Conservation (phyloP, 805 yeast species). For the Candida maesae region DNA sequence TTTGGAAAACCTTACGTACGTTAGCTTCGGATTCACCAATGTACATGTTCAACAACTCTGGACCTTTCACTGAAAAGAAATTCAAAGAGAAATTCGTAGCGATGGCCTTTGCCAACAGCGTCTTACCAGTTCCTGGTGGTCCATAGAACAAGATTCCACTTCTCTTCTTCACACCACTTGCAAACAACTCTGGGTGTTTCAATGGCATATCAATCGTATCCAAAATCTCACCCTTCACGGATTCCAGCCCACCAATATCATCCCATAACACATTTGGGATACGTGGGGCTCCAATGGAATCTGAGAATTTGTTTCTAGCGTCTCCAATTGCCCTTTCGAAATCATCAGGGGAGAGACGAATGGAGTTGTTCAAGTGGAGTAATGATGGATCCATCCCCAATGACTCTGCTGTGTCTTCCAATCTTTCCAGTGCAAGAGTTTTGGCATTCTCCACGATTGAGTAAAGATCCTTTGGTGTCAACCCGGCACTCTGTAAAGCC, state of each 20-base stretch:
- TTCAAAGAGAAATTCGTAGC: constrained; percentile 93
- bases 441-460: constrained; percentile 68
- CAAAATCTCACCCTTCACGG: constrained; percentile 86
- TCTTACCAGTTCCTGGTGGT: constrained; percentile 98
- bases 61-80: constrained; percentile 96
- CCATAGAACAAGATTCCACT: constrained; percentile 95
- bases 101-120: constrained; percentile 92
- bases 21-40: constrained; percentile 98
- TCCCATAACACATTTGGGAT: constrained; percentile 96
- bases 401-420: constrained; percentile 30
- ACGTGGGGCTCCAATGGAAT: constrained; percentile 93
- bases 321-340: constrained; percentile 67
- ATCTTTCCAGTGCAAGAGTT: constrained; percentile 48
- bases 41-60: constrained; percentile 94
- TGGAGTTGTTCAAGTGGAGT: constrained; percentile 42
- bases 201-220: constrained; percentile 96
- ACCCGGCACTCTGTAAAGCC: constrained; percentile 87
- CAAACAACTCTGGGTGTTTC: constrained; percentile 86
- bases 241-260: constrained; percentile 92
- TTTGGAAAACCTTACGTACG: constrained; percentile 89
- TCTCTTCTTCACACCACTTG: constrained; percentile 86
- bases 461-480: constrained; percentile 76
- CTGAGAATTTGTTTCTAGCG: constrained; percentile 86
- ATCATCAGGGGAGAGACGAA: constrained; percentile 54
- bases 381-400: constrained; percentile 10